Evolutionary conservation across 805 yeast species (phyloP).

Genomic region (Wickerhamomyces tratensis): DNA sequence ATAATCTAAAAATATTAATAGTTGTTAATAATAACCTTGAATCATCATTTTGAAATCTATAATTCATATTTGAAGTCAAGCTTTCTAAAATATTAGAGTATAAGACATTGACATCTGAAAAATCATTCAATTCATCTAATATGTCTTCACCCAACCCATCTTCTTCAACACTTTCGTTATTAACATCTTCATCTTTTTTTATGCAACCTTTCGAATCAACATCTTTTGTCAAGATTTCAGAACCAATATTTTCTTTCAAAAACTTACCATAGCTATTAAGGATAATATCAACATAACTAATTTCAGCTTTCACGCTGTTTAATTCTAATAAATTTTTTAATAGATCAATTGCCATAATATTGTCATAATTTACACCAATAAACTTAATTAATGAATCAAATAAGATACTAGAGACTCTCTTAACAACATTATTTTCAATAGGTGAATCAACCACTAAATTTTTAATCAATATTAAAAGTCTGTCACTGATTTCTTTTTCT

Average conservation of each 20-base stretch:
- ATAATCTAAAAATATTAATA: constrained; percentile 1
- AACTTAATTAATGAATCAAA: constrained; percentile 7
- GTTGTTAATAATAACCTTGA: too few species aligned
- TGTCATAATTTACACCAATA: constrained; percentile 4
- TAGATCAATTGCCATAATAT: constrained; percentile 8
- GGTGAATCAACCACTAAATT: constrained; percentile 11
- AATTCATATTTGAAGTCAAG: constrained; percentile 8
- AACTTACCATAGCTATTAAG: constrained; percentile 3
- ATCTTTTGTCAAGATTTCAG: too few species aligned
- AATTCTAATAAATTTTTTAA: constrained; percentile 7
- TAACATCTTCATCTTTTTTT: too few species aligned
- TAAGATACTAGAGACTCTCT: constrained; percentile 3
- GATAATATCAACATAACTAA: constrained; percentile 4
- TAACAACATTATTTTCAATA: not conserved
- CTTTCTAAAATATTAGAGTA: constrained; percentile 10
- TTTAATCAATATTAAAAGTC: constrained; percentile 8
- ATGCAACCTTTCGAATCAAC: too few species aligned
- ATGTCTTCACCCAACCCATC: not conserved
- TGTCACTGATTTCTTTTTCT: constrained; percentile 10
- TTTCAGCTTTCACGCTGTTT: constrained; percentile 2
- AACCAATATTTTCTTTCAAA: not conserved
- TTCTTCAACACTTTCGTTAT: not conserved
- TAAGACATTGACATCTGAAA: constrained; percentile 9
- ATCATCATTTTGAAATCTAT: constrained; percentile 5
- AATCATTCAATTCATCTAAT: constrained; percentile 15